Conservation (phyloP, 345 rosid species). For the Syzygium jambos region DNA sequence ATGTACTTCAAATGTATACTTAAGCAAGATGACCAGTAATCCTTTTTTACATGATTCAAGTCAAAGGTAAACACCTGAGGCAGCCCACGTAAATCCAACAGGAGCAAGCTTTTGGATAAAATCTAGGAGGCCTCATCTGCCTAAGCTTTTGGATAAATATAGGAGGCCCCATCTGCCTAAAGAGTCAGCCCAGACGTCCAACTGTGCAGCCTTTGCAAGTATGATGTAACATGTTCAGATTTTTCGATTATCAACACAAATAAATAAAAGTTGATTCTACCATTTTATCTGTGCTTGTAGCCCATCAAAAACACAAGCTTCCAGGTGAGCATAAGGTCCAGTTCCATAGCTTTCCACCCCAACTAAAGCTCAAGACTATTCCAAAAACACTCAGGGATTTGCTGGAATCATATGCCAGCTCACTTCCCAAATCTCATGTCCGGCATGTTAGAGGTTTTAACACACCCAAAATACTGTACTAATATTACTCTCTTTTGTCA, state of each 20-base stretch:
- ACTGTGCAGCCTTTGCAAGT: not conserved
- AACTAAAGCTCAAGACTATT: not conserved
- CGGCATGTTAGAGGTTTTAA: not conserved
- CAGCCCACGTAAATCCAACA: not conserved
- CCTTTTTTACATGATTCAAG: not conserved
- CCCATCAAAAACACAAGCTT: not conserved
- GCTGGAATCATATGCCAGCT: not conserved
- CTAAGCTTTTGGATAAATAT: not conserved
- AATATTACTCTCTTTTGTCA: not conserved
- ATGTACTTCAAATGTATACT: not conserved
- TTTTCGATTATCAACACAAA: not conserved
- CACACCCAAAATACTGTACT: not conserved
- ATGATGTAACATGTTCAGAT: not conserved
- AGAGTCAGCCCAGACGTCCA: not conserved
- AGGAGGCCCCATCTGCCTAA: not conserved
- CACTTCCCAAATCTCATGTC: not conserved
- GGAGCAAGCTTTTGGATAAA: not conserved
- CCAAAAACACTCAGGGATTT: not conserved
- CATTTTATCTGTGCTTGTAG: not conserved
- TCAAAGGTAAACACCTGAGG: not conserved
- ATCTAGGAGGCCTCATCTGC: not conserved
- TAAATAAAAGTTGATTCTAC: not conserved
- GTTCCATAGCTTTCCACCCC: not conserved
- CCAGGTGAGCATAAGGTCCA: not conserved
- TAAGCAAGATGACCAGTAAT: not conserved